These are phyloP conservation scores for Phascolomyces articulosus DNA, from an alignment of 371 early-diverging fungal species.

Conservation along the genomic window DNA sequence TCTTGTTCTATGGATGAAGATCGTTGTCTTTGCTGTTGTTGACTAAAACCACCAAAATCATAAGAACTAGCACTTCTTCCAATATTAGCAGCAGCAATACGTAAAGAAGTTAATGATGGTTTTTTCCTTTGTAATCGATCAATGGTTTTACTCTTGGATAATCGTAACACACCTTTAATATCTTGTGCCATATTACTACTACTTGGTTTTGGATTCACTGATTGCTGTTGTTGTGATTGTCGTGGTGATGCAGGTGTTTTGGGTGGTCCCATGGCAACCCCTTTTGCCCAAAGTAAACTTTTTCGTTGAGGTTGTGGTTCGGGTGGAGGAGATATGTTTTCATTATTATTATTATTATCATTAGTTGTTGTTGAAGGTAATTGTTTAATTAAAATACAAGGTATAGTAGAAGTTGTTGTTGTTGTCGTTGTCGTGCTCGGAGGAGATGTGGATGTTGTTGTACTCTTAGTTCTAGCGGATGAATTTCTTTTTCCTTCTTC, in stretches of 20 bases:
- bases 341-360: background rate
- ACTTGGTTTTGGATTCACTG: background rate
- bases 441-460: no score
- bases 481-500: no score
- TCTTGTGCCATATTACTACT: constrained; percentile 10
- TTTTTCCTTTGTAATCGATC: constrained; percentile 10
- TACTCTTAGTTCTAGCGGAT: no score
- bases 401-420: background rate
- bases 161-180: constrained; percentile 9
- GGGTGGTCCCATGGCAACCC: background rate
- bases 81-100: background rate
- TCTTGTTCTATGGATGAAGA: background rate
- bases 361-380: no score
- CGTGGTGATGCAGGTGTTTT: background rate
- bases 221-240: constrained; percentile 2
- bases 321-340: background rate
- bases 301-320: background rate
- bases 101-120: background rate
- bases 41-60: background rate
- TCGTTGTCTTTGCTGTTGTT: background rate
- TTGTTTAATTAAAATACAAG: no score
- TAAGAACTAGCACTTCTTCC: constrained; percentile 5
- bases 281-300: constrained; percentile 10
- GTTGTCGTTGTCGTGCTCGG: background rate
- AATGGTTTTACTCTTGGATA: constrained; percentile 17